phyloP scores from a whole-genome alignment of 306 rosid species.

The Dicorynia guianensis region DNA sequence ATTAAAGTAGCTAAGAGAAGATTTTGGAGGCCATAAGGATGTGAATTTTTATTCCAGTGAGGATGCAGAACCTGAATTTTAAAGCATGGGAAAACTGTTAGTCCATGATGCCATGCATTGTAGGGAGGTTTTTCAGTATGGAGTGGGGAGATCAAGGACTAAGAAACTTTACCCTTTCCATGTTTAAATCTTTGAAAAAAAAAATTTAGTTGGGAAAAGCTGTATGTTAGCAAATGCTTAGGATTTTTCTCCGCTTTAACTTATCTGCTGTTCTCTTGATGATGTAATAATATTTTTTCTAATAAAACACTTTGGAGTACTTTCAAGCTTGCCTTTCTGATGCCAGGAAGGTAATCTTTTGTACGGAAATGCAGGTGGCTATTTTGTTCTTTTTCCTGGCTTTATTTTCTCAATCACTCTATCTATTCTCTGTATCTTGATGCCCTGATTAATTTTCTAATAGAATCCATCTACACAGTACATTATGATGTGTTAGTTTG shows the following conservation, averaged over 20 bases:
- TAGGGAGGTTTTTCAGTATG: background rate
- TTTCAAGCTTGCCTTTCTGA: background rate
- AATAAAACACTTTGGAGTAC: background rate
- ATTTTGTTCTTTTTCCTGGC: background rate
- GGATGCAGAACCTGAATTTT: background rate
- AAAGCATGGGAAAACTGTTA: background rate
- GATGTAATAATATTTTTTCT: background rate
- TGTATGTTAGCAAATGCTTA: background rate
- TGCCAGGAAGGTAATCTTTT: slow-evolving; percentile 8
- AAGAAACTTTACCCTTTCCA: background rate
- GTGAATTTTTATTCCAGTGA: background rate
- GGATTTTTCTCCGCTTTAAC: background rate
- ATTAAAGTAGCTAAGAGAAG: background rate
- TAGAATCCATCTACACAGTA: slow-evolving; percentile 8
- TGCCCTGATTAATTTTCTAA: background rate
- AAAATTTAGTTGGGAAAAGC: background rate
- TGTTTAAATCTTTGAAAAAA: background rate
- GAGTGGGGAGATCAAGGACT: background rate
- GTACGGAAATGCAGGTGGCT: background rate
- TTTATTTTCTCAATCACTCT: background rate
- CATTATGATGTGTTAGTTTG: slow-evolving; percentile 40
- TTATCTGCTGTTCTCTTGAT: background rate
- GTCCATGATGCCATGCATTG: background rate
- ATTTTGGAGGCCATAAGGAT: background rate
- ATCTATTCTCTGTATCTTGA: background rate